Percentiles rank a stretch among this genome's conserved stretches.
Conservation (phyloP, 2,329 filamentous ascomycete genomes). For the Fusarium sp. region DNA sequence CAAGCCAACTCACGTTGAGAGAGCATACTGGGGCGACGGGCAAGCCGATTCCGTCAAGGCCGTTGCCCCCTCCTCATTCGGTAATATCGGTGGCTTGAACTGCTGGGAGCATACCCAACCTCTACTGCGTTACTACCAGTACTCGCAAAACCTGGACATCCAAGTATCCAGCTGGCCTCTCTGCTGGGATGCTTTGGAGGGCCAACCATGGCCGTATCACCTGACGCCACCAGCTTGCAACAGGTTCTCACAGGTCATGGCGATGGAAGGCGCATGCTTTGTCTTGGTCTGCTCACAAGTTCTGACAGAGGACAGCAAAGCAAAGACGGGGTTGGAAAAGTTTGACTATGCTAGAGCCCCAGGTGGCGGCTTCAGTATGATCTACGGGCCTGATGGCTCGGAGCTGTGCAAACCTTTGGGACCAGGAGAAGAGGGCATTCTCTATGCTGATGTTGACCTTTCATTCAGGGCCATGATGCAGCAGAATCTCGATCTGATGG, state of each 20-base stretch:
- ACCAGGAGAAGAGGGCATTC: neutral
- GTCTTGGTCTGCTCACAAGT: neutral
- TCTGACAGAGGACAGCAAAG: neutral
- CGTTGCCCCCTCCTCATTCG: neutral
- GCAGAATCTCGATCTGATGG: neutral
- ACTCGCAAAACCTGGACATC: neutral
- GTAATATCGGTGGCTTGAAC: neutral
- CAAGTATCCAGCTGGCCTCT: neutral
- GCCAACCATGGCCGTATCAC: neutral
- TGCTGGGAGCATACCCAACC: neutral
- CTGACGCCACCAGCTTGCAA: neutral
- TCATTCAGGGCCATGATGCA: neutral
- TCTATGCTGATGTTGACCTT: neutral
- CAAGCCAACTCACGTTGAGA: neutral
- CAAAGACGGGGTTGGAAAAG: neutral
- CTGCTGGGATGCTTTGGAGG: neutral
- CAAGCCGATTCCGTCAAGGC: neutral
- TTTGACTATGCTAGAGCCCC: neutral
- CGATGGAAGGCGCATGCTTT: neutral
- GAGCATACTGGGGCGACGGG: neutral
- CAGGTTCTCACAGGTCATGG: neutral
- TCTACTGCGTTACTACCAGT: accelerated
- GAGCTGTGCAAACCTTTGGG: neutral
- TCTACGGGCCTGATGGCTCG: neutral
- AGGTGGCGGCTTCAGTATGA: neutral